A percentile compares a stretch with the other conserved stretches of the same genome.
Evolutionary conservation across 192 early-diverging fungal species (phyloP).

Genomic region (Coemansia sp.): DNA sequence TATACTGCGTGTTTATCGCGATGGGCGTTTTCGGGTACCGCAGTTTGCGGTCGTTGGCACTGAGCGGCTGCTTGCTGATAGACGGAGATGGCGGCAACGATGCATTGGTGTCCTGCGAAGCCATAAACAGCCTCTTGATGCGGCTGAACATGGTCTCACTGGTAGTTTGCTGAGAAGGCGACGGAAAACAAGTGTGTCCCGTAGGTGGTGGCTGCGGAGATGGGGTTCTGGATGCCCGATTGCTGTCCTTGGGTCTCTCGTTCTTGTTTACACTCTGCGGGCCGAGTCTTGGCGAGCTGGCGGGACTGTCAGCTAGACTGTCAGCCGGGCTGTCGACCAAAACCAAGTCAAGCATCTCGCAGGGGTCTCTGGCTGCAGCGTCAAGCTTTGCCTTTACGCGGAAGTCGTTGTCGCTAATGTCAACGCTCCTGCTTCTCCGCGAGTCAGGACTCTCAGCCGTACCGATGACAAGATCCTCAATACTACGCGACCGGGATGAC

Average conservation of each 20-base stretch:
- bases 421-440: slow-evolving; percentile 28
- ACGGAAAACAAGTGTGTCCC: background rate
- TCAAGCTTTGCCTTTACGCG: slow-evolving; percentile 27
- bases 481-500: slow-evolving; percentile 33
- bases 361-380: slow-evolving; percentile 8
- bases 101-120: background rate
- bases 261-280: background rate
- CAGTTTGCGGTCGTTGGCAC: background rate
- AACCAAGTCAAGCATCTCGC: background rate
- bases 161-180: background rate
- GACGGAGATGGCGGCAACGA: background rate
- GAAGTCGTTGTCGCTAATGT: slow-evolving; percentile 49
- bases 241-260: background rate
- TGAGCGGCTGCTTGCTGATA: background rate
- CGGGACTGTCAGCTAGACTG: background rate
- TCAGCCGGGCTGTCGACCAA: background rate
- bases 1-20: background rate
- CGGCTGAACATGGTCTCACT: background rate
- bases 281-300: background rate
- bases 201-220: background rate
- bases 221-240: background rate
- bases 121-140: background rate
- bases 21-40: background rate
- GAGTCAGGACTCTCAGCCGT: slow-evolving; percentile 25
- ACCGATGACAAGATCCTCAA: slow-evolving; percentile 17